phyloP scores from a whole-genome alignment of 495 filamentous ascomycete species.

The Viridothelium virens region DNA sequence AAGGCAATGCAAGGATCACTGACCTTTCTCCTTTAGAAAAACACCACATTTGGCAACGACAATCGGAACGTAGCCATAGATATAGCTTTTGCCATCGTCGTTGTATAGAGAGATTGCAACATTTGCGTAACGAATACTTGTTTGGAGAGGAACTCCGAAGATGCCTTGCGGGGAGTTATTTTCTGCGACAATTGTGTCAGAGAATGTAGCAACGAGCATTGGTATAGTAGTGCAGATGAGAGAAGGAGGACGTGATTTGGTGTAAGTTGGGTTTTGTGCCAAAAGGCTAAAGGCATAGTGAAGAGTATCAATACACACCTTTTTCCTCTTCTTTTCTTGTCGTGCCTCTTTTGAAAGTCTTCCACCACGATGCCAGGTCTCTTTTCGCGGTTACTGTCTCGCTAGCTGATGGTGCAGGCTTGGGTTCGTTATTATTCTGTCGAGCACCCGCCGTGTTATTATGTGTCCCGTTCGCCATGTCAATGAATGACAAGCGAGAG shows the following conservation, averaged over 20 bases:
- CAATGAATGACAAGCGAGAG: slow-evolving; percentile 8
- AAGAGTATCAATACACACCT: slow-evolving; percentile 44
- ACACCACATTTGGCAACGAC: slow-evolving; percentile 98
- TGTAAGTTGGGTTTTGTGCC: slow-evolving; percentile 15
- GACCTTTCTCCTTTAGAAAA: slow-evolving; percentile 97
- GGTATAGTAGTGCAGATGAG: background rate
- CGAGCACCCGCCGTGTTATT: slow-evolving; percentile 19
- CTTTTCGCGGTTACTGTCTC: slow-evolving; percentile 57
- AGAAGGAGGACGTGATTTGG: slow-evolving; percentile 5
- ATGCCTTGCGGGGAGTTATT: slow-evolving; percentile 52
- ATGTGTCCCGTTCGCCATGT: slow-evolving; percentile 25
- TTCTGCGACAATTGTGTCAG: slow-evolving; percentile 10
- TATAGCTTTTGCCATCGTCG: slow-evolving; percentile 84
- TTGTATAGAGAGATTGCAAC: slow-evolving; percentile 95
- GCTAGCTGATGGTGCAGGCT: slow-evolving; percentile 24
- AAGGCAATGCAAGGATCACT: slow-evolving; percentile 11
- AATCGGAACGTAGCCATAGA: slow-evolving; percentile 98
- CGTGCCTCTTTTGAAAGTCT: slow-evolving; percentile 64
- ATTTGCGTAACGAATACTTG: slow-evolving; percentile 96
- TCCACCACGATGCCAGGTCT: slow-evolving; percentile 89
- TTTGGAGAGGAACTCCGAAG: slow-evolving; percentile 88
- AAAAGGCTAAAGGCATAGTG: slow-evolving; percentile 24
- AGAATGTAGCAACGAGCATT: background rate
- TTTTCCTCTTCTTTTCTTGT: slow-evolving; percentile 68
- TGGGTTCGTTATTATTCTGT: slow-evolving; percentile 23